Conservation (phyloP, 2,329 filamentous ascomycete species). For the Metarhizium humberi region DNA sequence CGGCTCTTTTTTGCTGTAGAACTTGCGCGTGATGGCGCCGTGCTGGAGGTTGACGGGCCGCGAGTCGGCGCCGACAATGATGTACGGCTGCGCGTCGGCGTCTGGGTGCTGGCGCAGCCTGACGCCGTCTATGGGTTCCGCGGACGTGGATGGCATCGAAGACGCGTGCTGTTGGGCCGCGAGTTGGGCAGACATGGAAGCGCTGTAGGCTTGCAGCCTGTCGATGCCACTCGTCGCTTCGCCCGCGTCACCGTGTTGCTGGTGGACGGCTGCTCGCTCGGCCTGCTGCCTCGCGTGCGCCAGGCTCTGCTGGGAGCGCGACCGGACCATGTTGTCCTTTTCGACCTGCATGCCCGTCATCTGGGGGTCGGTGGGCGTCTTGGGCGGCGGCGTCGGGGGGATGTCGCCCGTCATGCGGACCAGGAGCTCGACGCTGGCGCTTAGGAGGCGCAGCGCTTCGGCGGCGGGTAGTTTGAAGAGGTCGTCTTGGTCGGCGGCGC, state of each 20-base stretch:
- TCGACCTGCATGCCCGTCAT: slow-evolving; percentile 55
- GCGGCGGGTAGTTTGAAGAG: slow-evolving; percentile 64
- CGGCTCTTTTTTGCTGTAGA: slow-evolving; percentile 82
- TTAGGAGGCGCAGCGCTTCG: slow-evolving; percentile 72
- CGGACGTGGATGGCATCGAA: slow-evolving; percentile 8
- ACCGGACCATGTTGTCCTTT: slow-evolving; percentile 50
- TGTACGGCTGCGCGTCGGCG: slow-evolving; percentile 37
- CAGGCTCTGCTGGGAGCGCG: slow-evolving; percentile 46
- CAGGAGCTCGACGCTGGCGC: slow-evolving; percentile 59
- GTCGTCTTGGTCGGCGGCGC: slow-evolving; percentile 40
- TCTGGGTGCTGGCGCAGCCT: slow-evolving; percentile 29
- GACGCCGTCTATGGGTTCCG: slow-evolving; percentile 44
- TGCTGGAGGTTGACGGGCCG: slow-evolving; percentile 71
- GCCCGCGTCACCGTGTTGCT: background rate
- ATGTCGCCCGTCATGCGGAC: slow-evolving; percentile 68
- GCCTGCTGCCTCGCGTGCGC: slow-evolving; percentile 33
- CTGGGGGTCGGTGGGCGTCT: slow-evolving; percentile 53
- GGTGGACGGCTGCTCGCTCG: slow-evolving; percentile 16
- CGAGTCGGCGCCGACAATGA: slow-evolving; percentile 58
- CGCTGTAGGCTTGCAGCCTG: slow-evolving; percentile 18
- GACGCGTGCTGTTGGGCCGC: slow-evolving; percentile 5
- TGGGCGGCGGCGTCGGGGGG: slow-evolving; percentile 67
- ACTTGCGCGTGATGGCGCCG: slow-evolving; percentile 79
- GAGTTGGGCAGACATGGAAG: slow-evolving; percentile 17
- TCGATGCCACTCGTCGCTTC: slow-evolving; percentile 2